These are phyloP conservation scores for Pleurotus djamor DNA, from an alignment of 768 basidiomycete species.

Conservation along the genomic window DNA sequence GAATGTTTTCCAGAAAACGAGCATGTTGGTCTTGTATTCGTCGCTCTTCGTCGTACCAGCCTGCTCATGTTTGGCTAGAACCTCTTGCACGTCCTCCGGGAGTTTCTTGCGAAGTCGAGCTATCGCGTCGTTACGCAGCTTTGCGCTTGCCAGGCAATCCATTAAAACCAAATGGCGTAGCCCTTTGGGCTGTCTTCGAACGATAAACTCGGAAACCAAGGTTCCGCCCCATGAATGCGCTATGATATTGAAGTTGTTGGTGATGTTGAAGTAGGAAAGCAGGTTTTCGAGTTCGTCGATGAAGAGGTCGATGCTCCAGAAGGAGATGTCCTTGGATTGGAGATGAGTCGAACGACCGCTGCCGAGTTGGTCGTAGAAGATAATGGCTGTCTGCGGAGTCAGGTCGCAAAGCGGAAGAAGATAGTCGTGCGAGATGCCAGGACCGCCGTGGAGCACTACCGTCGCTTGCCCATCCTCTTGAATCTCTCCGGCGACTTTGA, in stretches of 20 bases:
- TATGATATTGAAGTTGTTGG: constrained; percentile 35
- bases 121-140: constrained; percentile 20
- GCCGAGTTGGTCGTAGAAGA: constrained; percentile 58
- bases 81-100: constrained; percentile 27
- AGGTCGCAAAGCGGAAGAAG: constrained; percentile 38
- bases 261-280: constrained; percentile 36
- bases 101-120: constrained; percentile 21
- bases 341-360: constrained; percentile 51
- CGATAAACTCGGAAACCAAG: constrained; percentile 6
- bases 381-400: constrained; percentile 33
- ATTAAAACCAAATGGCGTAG: constrained; percentile 27
- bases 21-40: constrained; percentile 26
- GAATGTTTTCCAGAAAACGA: constrained; percentile 22
- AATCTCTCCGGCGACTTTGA: constrained; percentile 40
- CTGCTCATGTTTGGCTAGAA: constrained; percentile 24
- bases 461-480: constrained; percentile 24
- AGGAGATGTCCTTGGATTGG: constrained; percentile 37
- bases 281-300: constrained; percentile 45
- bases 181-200: constrained; percentile 22
- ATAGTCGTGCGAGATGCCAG: constrained; percentile 44
- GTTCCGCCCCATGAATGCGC: constrained; percentile 48
- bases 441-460: constrained; percentile 48
- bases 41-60: constrained; percentile 21
- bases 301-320: constrained; percentile 49
- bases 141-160: constrained; percentile 22